Evolutionary conservation across 2,329 filamentous ascomycete genomes (phyloP), one percentile per base, ranked within the genome.

Genomic region (Corinectria fuckeliana): DNA sequence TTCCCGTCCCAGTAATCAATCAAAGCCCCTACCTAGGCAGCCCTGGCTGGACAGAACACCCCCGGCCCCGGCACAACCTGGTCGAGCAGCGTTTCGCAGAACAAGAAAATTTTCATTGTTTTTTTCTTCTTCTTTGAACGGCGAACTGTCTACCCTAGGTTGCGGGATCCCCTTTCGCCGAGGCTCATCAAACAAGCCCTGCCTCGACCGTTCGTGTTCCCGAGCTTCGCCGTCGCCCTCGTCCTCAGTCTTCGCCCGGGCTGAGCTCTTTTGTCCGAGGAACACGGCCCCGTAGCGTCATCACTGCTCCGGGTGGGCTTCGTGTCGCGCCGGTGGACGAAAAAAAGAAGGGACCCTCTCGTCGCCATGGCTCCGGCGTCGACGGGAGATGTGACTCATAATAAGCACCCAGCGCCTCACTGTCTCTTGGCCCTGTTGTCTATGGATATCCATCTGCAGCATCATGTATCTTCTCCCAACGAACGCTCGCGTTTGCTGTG

Each of bases 311-410:
- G n/a, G n/a, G n/a, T n/a, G n/a, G n/a, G n/a, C n/a, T n/a, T 16
- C 42, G 25, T 26, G 39, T n/a, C 26, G 42, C 25, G 25, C 21
- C n/a, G 54, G 44, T 51, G 56, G 44, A 56, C 44, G 50, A 52
- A 55, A 50, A 39, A 18, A 52, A 53, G n/a, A 51, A 21, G 30
- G 13, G 26, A 28, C 51, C 50, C 42, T 61, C 42, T 34, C 16
- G 34, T 34, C 16, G 34, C 47, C 45, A 57, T 44, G 54, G 50
- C 50, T 56, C 56, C 34, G 61, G 47, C 44, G 41, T 56, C 60
- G 65, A 63, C 61, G 67, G 60, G 36, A 54, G 32, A 58, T 60
- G 66, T 70, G 67, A 70, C 68, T 70, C 68, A 70, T 65, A 69
- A 61, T 44, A 63, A 62, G 50, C 47, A 54, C 56, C 55, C 56